phyloP scores from a whole-genome alignment of 108 stramenopile genomes.

The Chaetoceros tenuissimus region DNA sequence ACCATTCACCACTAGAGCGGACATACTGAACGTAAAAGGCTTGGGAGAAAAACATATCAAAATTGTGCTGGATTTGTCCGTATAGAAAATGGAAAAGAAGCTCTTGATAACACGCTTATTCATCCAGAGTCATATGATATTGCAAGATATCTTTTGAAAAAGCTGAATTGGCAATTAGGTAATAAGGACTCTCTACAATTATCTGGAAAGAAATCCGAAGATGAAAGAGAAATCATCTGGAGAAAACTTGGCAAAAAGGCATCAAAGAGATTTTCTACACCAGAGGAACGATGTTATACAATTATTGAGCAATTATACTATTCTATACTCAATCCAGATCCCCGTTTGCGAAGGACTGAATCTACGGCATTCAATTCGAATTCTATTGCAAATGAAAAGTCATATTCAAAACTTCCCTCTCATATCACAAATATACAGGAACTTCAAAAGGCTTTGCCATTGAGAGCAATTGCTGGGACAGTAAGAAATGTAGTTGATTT shows the following conservation, averaged over 20 bases:
- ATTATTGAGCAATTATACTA: constrained; percentile 37
- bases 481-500: constrained; percentile 59
- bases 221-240: constrained; percentile 14
- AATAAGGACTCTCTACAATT: constrained; percentile 7
- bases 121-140: constrained; percentile 61
- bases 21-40: constrained; percentile 40
- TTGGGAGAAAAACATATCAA: constrained; percentile 52
- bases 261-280: constrained; percentile 18
- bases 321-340: constrained; percentile 46
- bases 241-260: constrained; percentile 21
- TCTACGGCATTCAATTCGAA: not conserved
- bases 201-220: constrained; percentile 7
- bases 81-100: constrained; percentile 32
- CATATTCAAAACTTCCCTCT: constrained; percentile 13
- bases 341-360: constrained; percentile 13
- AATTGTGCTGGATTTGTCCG: constrained; percentile 54
- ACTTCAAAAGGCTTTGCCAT: constrained; percentile 16
- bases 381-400: constrained; percentile 2
- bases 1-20: constrained; percentile 29
- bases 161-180: constrained; percentile 27
- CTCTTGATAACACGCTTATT: constrained; percentile 42
- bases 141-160: constrained; percentile 38
- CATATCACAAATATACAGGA: constrained; percentile 2
- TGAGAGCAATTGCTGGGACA: constrained; percentile 36
- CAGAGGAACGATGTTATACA: constrained; percentile 24